Percentiles rank a stretch among this genome's conserved stretches.
These are phyloP conservation scores for Paraleonurus japonicus DNA, from an alignment of 257 asterid species.

Conservation along the genomic window DNA sequence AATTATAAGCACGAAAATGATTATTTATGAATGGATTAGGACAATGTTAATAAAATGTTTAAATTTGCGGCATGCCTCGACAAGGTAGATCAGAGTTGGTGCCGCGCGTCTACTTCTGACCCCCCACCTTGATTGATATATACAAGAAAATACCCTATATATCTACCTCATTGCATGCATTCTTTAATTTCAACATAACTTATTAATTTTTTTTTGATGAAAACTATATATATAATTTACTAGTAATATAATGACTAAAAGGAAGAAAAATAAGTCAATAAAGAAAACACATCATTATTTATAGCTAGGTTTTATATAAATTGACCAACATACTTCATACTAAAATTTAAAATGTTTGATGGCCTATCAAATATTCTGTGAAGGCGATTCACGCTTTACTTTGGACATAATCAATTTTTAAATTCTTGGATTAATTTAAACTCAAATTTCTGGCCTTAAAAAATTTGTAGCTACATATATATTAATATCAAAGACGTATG, in stretches of 20 bases:
- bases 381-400: neutral
- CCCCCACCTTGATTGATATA: slow-evolving; percentile 20
- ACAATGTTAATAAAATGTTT: neutral
- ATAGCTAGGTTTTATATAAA: neutral
- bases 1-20: neutral
- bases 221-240: neutral
- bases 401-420: neutral
- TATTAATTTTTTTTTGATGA: neutral
- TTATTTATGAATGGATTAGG: neutral
- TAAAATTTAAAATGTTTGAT: neutral
- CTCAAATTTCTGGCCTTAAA: neutral
- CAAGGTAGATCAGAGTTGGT: slow-evolving; percentile 54
- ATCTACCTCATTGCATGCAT: neutral
- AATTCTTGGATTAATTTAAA: neutral
- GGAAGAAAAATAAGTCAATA: neutral
- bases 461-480: no score
- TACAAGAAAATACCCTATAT: slow-evolving; percentile 4
- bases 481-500: no score
- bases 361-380: neutral
- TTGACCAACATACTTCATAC: neutral
- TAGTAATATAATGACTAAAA: neutral
- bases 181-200: slow-evolving; percentile 23
- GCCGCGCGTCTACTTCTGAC: slow-evolving; percentile 42
- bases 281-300: neutral
- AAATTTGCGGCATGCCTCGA: slow-evolving; percentile 29